These are phyloP conservation scores for Silene noctiflora DNA, from an alignment of 179 eudicot genomes.

Conservation along the genomic window DNA sequence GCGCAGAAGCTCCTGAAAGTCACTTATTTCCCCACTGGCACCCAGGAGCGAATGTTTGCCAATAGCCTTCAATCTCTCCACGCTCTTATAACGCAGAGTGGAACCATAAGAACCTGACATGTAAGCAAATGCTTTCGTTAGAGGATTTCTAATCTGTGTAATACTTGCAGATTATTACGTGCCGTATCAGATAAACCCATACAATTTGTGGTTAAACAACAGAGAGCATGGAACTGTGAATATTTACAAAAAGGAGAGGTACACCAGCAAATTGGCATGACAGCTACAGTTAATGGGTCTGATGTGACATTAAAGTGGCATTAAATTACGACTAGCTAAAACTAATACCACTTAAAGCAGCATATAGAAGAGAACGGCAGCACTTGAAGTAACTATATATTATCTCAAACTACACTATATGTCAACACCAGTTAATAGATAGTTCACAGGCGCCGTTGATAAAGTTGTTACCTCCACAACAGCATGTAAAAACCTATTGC, in stretches of 20 bases:
- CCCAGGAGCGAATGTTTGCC: conserved; percentile 92
- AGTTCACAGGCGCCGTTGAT: neutral
- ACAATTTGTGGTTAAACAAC: neutral
- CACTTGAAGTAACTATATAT: neutral
- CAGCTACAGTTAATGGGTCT: neutral
- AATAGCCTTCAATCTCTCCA: conserved; percentile 78
- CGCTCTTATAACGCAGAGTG: conserved; percentile 88
- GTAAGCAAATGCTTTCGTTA: conserved; percentile 7
- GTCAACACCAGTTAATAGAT: too few relatives aligned
- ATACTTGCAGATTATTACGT: neutral
- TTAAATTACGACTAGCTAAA: neutral
- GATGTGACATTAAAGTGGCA: neutral
- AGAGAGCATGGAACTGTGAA: neutral
- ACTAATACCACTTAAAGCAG: neutral
- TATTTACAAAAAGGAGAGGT: neutral
- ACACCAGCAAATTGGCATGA: neutral
- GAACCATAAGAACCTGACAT: conserved; percentile 90
- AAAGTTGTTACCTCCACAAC: neutral
- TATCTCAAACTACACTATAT: too few relatives aligned
- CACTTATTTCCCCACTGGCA: conserved; percentile 96
- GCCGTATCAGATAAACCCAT: neutral
- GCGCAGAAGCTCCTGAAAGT: conserved; percentile 84
- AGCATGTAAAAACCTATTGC: neutral
- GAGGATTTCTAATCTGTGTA: neutral
- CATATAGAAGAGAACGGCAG: neutral